These are phyloP conservation scores for Stagonosporopsis cucurbitacearum DNA, from an alignment of 2,329 filamentous ascomycete species.

Conservation along the genomic window DNA sequence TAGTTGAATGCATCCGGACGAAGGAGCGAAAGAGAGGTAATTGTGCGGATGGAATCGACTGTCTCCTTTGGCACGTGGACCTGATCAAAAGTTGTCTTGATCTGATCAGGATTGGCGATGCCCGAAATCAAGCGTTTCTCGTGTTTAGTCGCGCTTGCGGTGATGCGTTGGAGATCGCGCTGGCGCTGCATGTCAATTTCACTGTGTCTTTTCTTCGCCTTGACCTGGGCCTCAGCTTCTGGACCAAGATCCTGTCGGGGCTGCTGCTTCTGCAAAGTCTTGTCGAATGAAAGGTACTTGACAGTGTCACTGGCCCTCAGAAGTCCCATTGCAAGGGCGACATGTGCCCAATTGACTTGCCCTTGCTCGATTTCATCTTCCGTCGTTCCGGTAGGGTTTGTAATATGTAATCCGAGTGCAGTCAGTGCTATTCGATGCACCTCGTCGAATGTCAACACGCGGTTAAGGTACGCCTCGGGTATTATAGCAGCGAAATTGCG, in stretches of 20 bases:
- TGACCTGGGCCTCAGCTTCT: constrained; percentile 14
- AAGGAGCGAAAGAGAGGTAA: constrained; percentile 85
- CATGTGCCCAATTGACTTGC: constrained; percentile 50
- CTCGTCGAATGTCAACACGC: constrained; percentile 65
- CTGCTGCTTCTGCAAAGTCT: constrained; percentile 12
- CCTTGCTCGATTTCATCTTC: constrained; percentile 7
- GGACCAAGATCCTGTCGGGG: constrained; percentile 10
- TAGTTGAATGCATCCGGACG: constrained; percentile 96
- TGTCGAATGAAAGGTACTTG: constrained; percentile 51
- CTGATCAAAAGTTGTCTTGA: constrained; percentile 85
- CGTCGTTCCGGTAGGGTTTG: constrained; percentile 20
- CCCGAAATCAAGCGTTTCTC: constrained; percentile 84
- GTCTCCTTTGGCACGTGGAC: constrained; percentile 84
- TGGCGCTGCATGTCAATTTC: constrained; percentile 50
- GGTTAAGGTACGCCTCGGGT: constrained; percentile 46
- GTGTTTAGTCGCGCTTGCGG: constrained; percentile 65
- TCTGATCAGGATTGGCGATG: constrained; percentile 79
- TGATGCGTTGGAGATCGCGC: constrained; percentile 57
- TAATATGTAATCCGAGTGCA: constrained; percentile 55
- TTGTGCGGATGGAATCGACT: constrained; percentile 83
- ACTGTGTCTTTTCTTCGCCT: constrained; percentile 17
- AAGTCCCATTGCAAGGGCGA: constrained; percentile 51
- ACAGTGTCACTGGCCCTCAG: constrained; percentile 55
- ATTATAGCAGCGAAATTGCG: constrained; percentile 31
- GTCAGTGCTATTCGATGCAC: constrained; percentile 65